Evolutionary conservation across 192 early-diverging fungal species (phyloP).

Genomic region (Entomortierella lignicola): DNA sequence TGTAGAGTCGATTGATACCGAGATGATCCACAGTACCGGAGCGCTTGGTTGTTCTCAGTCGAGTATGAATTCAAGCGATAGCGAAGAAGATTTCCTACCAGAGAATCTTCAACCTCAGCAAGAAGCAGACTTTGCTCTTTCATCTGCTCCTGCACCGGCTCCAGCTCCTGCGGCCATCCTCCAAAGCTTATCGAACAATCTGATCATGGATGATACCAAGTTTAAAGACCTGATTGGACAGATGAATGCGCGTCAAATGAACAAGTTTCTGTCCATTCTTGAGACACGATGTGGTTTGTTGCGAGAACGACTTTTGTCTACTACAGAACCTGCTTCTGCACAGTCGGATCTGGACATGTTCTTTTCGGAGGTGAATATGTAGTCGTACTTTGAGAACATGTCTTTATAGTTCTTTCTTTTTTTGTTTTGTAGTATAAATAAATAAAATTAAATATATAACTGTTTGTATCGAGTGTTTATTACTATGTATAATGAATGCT

Average conservation of each 20-base stretch:
- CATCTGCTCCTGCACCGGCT: not conserved
- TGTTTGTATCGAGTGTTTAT: no score
- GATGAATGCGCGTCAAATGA: constrained; percentile 67
- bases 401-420: no score
- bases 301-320: constrained; percentile 37
- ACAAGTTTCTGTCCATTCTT: constrained; percentile 62
- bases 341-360: constrained; percentile 21
- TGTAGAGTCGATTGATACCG: constrained; percentile 25
- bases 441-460: no score
- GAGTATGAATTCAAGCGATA: constrained; percentile 10
- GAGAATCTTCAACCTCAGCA: constrained; percentile 21
- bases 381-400: no score
- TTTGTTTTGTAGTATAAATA: no score
- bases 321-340: constrained; percentile 22
- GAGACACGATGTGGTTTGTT: constrained; percentile 66
- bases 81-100: constrained; percentile 23
- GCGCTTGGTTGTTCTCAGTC: constrained; percentile 4
- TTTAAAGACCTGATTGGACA: constrained; percentile 54
- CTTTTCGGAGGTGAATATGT: constrained; percentile 2
- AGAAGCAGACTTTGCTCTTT: not conserved
- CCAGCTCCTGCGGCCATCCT: not conserved
- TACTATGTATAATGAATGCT: no score
- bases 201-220: constrained; percentile 54
- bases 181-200: constrained; percentile 29
- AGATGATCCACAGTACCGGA: constrained; percentile 22